Conservation (phyloP, 805 yeast genomes). For the Yamadazyma endophytica region DNA sequence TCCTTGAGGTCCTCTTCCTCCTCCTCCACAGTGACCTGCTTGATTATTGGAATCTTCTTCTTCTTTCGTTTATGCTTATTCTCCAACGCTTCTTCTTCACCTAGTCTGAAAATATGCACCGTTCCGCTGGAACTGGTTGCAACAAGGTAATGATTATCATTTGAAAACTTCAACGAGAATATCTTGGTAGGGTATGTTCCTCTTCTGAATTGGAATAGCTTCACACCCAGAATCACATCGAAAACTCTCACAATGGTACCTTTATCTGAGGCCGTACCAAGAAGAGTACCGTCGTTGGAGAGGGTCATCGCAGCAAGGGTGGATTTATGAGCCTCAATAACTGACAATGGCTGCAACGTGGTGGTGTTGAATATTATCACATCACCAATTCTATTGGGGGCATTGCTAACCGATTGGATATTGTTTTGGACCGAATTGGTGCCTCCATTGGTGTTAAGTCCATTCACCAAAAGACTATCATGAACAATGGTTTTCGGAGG, state of each 20-base stretch:
- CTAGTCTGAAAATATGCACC: conserved; percentile 83
- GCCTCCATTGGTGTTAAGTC: conserved; percentile 40
- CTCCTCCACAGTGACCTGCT: conserved; percentile 24
- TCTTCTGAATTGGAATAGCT: conserved; percentile 70
- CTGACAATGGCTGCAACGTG: conserved; percentile 69
- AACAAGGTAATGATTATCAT: conserved; percentile 64
- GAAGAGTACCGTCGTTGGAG: conserved; percentile 68
- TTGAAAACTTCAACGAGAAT: conserved; percentile 70
- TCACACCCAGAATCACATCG: conserved; percentile 57
- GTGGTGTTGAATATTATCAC: conserved; percentile 77
- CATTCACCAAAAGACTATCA: conserved; percentile 37
- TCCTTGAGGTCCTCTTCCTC: conserved; percentile 15
- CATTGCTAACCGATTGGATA: conserved; percentile 35
- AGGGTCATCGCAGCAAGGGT: conserved; percentile 65
- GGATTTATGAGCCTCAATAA: conserved; percentile 82
- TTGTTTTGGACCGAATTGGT: conserved; percentile 34
- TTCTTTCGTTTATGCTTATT: conserved; percentile 31
- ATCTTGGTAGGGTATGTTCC: conserved; percentile 85
- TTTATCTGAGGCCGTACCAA: conserved; percentile 86
- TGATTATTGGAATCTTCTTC: conserved; percentile 8
- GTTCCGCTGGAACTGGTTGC: conserved; percentile 90
- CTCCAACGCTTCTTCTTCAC: conserved; percentile 43
- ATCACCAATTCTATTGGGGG: conserved; percentile 55
- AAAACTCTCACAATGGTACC: conserved; percentile 90
- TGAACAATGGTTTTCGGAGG: conserved; percentile 58